Evolutionary conservation across 768 basidiomycete species (phyloP).

Genomic region (Glaciozyma martinii): DNA sequence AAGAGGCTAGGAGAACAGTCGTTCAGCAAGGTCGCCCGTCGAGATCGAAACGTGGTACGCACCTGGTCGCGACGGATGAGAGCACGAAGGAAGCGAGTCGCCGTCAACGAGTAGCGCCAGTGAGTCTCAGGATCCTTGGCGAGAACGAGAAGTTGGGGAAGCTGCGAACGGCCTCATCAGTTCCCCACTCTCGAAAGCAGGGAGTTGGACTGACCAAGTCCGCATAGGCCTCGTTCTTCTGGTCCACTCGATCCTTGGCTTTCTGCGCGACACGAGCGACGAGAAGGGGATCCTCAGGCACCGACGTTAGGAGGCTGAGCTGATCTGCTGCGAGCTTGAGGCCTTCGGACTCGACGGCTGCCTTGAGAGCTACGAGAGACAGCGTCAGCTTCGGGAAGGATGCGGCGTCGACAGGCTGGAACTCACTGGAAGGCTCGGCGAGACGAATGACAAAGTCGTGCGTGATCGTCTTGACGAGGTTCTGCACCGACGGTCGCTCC

Average conservation of each 20-base stretch:
- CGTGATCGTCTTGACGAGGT: slow-evolving; percentile 55
- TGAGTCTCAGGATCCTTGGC: slow-evolving; percentile 58
- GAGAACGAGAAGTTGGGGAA: slow-evolving; percentile 48
- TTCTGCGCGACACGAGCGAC: slow-evolving; percentile 14
- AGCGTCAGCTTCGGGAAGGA: neutral
- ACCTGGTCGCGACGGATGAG: slow-evolving; percentile 56
- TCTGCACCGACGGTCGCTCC: slow-evolving; percentile 73
- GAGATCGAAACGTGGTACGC: neutral
- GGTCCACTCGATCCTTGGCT: slow-evolving; percentile 10
- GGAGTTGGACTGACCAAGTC: slow-evolving; percentile 16
- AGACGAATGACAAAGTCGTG: slow-evolving; percentile 35
- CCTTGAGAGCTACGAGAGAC: slow-evolving; percentile 10
- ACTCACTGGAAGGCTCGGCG: slow-evolving; percentile 27
- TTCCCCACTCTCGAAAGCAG: neutral
- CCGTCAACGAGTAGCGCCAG: slow-evolving; percentile 69
- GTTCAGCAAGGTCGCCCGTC: neutral
- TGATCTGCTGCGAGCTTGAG: slow-evolving; percentile 4
- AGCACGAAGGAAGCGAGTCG: slow-evolving; percentile 58
- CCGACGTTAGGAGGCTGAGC: slow-evolving; percentile 12
- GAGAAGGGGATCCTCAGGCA: slow-evolving; percentile 11
- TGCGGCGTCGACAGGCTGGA: too few species aligned
- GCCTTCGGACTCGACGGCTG: slow-evolving; percentile 11
- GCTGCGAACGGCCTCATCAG: slow-evolving; percentile 37
- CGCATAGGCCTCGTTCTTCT: slow-evolving; percentile 31
- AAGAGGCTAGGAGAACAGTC: slow-evolving; percentile 13